phyloP scores from a whole-genome alignment of 2,329 filamentous ascomycete genomes.

The Pseudocercospora cruenta region DNA sequence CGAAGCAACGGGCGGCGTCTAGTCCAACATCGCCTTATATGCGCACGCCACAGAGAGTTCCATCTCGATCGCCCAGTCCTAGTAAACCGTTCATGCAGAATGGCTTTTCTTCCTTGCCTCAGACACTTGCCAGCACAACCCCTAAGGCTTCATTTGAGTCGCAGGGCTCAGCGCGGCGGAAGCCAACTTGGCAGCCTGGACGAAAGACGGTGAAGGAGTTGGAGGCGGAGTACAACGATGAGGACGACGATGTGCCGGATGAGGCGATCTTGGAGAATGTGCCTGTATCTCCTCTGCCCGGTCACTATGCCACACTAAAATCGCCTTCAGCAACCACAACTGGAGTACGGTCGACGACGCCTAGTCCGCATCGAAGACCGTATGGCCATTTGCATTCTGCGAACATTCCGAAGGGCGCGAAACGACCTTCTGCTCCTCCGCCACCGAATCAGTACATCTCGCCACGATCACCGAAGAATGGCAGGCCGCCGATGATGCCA shows the following conservation, averaged over 20 bases:
- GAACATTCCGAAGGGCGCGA: slow-evolving; percentile 41
- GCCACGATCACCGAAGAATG: slow-evolving; percentile 36
- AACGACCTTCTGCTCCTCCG: slow-evolving; percentile 36
- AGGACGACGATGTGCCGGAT: slow-evolving; percentile 75
- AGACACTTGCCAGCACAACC: slow-evolving; percentile 26
- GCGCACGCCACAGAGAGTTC: slow-evolving; percentile 22
- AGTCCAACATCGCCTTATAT: slow-evolving; percentile 39
- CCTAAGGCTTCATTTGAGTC: slow-evolving; percentile 31
- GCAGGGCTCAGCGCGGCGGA: slow-evolving; percentile 22
- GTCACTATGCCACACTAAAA: slow-evolving; percentile 38
- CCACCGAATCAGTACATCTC: slow-evolving; percentile 28
- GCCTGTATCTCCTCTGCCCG: slow-evolving; percentile 68
- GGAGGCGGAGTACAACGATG: slow-evolving; percentile 78
- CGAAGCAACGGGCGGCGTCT: slow-evolving; percentile 46
- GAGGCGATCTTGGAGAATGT: slow-evolving; percentile 80
- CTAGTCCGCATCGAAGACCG: slow-evolving; percentile 40
- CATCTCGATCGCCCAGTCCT: slow-evolving; percentile 41
- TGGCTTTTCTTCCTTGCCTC: slow-evolving; percentile 24
- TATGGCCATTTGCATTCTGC: slow-evolving; percentile 39
- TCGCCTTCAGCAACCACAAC: slow-evolving; percentile 20
- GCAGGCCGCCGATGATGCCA: slow-evolving; percentile 33
- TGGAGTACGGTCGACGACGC: slow-evolving; percentile 34
- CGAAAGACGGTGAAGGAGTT: slow-evolving; percentile 71
- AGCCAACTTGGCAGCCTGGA: slow-evolving; percentile 68
- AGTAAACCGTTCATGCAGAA: slow-evolving; percentile 31